Conservation (phyloP, 345 rosid species). For the Moringa oleifera region DNA sequence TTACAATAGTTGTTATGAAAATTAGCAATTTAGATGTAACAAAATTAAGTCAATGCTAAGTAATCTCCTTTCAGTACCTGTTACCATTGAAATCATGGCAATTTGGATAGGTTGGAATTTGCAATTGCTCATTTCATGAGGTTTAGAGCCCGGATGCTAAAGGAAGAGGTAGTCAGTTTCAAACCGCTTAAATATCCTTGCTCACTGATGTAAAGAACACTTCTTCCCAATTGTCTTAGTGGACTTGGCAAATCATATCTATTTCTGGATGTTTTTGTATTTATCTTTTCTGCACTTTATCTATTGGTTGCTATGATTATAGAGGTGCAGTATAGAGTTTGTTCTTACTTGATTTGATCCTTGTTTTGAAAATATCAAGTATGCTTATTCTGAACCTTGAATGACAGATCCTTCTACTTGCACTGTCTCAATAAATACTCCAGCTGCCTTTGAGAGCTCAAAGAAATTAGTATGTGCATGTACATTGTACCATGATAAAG, state of each 20-base stretch:
- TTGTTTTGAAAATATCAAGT: slow-evolving; percentile 12
- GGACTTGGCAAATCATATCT: not conserved
- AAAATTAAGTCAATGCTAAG: too few relatives aligned
- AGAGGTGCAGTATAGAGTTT: not conserved
- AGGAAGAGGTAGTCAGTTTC: not conserved
- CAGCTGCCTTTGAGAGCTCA: slow-evolving; percentile 59
- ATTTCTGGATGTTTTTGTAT: not conserved
- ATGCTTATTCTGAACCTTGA: slow-evolving; percentile 21
- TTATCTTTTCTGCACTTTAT: not conserved
- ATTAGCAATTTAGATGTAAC: too few relatives aligned
- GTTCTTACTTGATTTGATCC: not conserved
- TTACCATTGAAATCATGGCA: not conserved
- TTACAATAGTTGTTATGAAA: not conserved
- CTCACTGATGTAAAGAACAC: not conserved
- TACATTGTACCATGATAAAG: slow-evolving; percentile 89
- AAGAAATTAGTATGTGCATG: slow-evolving; percentile 70
- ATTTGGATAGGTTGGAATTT: not conserved
- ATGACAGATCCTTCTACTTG: slow-evolving; percentile 84
- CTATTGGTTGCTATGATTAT: not conserved
- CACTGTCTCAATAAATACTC: slow-evolving; percentile 64
- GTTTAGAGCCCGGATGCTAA: not conserved
- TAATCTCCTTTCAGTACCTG: too few relatives aligned
- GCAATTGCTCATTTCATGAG: not conserved
- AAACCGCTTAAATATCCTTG: not conserved
- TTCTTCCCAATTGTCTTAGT: not conserved